These are phyloP conservation scores for Canavalia gladiata DNA, from an alignment of 306 rosid species.

Conservation along the genomic window DNA sequence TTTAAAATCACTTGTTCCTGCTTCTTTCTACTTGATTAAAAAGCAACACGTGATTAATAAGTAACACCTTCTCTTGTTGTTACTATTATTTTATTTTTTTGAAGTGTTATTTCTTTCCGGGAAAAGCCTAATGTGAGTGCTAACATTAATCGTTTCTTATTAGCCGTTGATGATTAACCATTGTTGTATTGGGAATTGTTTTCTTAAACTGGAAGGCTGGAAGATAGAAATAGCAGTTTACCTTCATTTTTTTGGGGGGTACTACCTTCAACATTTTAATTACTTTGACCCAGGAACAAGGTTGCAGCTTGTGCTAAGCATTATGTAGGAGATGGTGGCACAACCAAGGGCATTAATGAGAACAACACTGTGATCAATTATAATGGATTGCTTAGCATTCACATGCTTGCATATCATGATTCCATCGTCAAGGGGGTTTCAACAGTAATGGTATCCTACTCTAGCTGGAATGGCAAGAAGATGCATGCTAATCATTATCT, in stretches of 20 bases:
- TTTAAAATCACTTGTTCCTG: background rate
- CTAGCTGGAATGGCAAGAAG: conserved; percentile 85
- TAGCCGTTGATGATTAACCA: too few relatives aligned
- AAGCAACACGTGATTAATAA: too few relatives aligned
- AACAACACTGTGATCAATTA: conserved; percentile 12
- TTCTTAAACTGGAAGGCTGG: background rate
- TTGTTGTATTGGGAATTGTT: too few relatives aligned
- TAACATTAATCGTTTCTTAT: too few relatives aligned
- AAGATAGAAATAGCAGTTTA: background rate
- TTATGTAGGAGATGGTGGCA: conserved; percentile 40
- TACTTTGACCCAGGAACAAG: conserved; percentile 23
- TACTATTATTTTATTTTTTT: too few relatives aligned
- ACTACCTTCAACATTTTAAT: background rate
- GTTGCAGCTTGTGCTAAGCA: conserved; percentile 36
- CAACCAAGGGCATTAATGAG: conserved; percentile 24
- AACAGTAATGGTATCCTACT: conserved; percentile 65
- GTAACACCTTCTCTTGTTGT: too few relatives aligned
- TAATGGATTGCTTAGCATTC: conserved; percentile 54
- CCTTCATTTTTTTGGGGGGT: background rate
- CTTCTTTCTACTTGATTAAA: background rate
- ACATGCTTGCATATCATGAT: conserved; percentile 81
- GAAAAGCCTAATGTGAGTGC: too few relatives aligned
- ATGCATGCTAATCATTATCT: conserved; percentile 84
- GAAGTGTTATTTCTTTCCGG: too few relatives aligned
- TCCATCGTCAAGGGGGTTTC: conserved; percentile 81